Base-by-base conservation (phyloP, 2,329 filamentous ascomycete genomes). In the Penicillium sp. region DNA sequence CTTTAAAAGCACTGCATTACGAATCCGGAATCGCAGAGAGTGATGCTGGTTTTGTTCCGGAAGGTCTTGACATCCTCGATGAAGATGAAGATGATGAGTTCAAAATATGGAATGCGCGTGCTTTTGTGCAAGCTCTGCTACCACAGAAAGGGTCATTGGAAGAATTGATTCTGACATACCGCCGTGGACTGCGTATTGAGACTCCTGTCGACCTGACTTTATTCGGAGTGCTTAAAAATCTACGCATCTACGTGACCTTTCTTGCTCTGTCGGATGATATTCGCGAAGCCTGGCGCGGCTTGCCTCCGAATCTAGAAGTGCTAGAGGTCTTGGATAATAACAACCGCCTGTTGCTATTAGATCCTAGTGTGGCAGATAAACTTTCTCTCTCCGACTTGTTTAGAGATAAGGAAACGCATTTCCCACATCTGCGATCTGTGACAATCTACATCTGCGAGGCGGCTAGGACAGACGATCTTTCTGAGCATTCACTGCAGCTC, bases 1-100 rank as follows among this genome's bases (percentile, higher is more conserved):
- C 48, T 23, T 38, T 57, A 44, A 46, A 56, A 45, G 25, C 39
- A 6, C 53, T 57, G n/a, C 51, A 52, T 33, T 57, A 54, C 25
- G 53, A 56, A 6, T 49, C 38, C 20, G 20, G 20, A 44, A 54
- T 1, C 48, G 54, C 20, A n/a, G 50, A 27, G 7, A 23, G 46
- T 23, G 20, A 23, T 23, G 20, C 20, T 3, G 42, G 44, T 29
- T 15, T 23, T 23, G 20, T 23, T 23, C 20, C 20, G 20, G 20
- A 23, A 23, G 20, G 20, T 23, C 4, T 23, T 23, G 20, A 23
- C 20, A 23, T 23, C 20, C 20, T 23, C 20, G 20, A 23, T 23
- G 20, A 23, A 23, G 20, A 23, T 23, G 20, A 23, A 23, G 20
- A 23, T 4, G 20, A 23, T 23, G 20, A 23, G 20, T 23, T 23